These are phyloP conservation scores for Pyronema domesticum DNA, from an alignment of 495 filamentous ascomycete genomes.

Conservation along the genomic window DNA sequence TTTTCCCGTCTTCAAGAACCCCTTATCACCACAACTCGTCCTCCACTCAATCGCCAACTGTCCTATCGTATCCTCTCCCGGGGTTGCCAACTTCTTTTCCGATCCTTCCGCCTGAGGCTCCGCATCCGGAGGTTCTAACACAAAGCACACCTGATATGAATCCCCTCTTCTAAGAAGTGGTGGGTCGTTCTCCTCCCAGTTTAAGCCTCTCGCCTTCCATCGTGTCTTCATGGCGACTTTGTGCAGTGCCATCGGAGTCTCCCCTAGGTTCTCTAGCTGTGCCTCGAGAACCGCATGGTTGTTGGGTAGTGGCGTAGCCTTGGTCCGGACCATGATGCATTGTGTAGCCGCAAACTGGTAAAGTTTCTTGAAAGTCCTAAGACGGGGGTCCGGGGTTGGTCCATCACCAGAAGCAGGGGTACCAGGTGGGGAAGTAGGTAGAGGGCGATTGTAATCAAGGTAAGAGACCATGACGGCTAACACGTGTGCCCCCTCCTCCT, in stretches of 20 bases:
- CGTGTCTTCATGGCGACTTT: constrained; percentile 33
- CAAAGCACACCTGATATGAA: constrained; percentile 78
- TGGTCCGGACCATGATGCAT: constrained; percentile 77
- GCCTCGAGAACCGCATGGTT: constrained; percentile 51
- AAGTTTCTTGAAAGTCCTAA: constrained; percentile 79
- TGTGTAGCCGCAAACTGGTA: constrained; percentile 92
- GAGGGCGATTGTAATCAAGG: constrained; percentile 35
- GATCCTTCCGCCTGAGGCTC: constrained; percentile 28
- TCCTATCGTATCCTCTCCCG: constrained; percentile 51
- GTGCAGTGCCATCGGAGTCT: constrained; percentile 45
- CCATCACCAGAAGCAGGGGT: neutral
- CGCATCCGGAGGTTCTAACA: constrained; percentile 39
- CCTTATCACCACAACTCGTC: constrained; percentile 73
- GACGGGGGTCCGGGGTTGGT: constrained; percentile 30
- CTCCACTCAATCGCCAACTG: constrained; percentile 77
- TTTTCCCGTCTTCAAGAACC: constrained; percentile 72
- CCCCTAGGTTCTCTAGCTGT: constrained; percentile 82
- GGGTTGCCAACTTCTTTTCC: constrained; percentile 32
- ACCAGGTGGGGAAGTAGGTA: neutral
- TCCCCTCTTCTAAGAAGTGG: constrained; percentile 69
- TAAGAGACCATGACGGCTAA: constrained; percentile 91
- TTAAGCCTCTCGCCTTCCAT: constrained; percentile 32
- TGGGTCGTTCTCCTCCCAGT: constrained; percentile 32
- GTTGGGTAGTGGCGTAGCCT: constrained; percentile 43
- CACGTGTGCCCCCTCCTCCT: constrained; percentile 85